These are phyloP conservation scores for Cryptococcus sp. DNA, from an alignment of 1,284 basidiomycete species.

Conservation along the genomic window DNA sequence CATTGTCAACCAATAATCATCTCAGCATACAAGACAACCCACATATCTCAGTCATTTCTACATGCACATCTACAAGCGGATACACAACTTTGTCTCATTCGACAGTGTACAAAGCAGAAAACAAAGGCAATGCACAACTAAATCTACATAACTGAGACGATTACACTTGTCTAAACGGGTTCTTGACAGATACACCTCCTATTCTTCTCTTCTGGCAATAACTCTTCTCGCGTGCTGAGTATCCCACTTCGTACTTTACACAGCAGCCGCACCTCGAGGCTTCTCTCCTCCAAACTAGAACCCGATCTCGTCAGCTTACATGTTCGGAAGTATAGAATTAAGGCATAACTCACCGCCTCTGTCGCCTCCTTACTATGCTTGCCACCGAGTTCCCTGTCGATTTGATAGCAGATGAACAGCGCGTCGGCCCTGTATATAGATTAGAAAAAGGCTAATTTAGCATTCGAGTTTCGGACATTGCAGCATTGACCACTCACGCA, in stretches of 20 bases:
- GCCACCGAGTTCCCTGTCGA: constrained; percentile 73
- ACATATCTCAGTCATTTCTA: no score
- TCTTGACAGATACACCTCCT: no score
- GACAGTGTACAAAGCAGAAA: no score
- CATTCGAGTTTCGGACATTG: background rate
- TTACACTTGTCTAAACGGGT: no score
- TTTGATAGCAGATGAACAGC: constrained; percentile 83
- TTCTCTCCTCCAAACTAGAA: constrained; percentile 11
- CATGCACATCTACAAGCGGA: no score
- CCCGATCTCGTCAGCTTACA: background rate
- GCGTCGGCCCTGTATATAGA: constrained; percentile 61
- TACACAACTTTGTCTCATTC: no score
- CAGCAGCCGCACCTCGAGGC: constrained; percentile 1
- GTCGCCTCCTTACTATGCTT: constrained; percentile 68
- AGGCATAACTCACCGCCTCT: constrained; percentile 61
- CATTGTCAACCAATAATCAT: no score
- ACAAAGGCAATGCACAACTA: no score
- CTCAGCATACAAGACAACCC: no score
- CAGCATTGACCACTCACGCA: constrained; percentile 57
- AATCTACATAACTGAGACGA: no score
- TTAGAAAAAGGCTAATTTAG: constrained; percentile 10
- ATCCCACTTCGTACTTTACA: background rate
- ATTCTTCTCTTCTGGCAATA: no score
- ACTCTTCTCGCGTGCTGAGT: background rate
- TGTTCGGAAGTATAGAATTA: no score